phyloP scores from a whole-genome alignment of 176 grass and related monocot species.

The Musa itinerans region DNA sequence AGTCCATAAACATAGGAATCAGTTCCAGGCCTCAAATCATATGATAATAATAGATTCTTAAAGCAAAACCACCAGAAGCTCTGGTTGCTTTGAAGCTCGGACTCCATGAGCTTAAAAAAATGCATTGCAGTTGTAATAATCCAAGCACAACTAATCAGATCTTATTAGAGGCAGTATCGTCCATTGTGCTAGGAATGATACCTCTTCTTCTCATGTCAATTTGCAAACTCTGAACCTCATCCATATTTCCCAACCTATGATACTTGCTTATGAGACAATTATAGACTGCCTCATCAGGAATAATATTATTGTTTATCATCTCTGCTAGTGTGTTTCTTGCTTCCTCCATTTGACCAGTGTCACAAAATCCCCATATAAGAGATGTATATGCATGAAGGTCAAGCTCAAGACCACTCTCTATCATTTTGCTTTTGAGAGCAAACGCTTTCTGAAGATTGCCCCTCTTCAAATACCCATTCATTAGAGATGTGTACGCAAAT shows the following conservation, averaged over 20 bases:
- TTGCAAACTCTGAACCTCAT: conserved; percentile 48
- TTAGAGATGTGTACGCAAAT: conserved; percentile 74
- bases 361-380: conserved; percentile 80
- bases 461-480: conserved; percentile 77
- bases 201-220: conserved; percentile 54
- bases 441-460: conserved; percentile 66
- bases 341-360: conserved; percentile 65
- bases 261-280: conserved; percentile 82
- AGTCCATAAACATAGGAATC: background rate
- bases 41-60: background rate
- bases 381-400: conserved; percentile 81
- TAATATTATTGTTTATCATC: conserved; percentile 64
- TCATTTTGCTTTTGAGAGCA: conserved; percentile 59
- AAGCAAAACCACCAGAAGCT: background rate
- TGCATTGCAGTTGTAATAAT: background rate
- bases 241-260: conserved; percentile 53
- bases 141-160: conserved; percentile 7
- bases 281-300: conserved; percentile 65
- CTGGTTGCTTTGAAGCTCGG: background rate
- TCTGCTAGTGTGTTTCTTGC: conserved; percentile 61
- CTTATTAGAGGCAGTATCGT: conserved; percentile 23
- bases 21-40: background rate
- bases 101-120: background rate
- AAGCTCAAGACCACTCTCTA: conserved; percentile 62
- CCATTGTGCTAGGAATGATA: conserved; percentile 33